Conservation (phyloP, 2,329 filamentous ascomycete genomes). For the Neurospora crassa region DNA sequence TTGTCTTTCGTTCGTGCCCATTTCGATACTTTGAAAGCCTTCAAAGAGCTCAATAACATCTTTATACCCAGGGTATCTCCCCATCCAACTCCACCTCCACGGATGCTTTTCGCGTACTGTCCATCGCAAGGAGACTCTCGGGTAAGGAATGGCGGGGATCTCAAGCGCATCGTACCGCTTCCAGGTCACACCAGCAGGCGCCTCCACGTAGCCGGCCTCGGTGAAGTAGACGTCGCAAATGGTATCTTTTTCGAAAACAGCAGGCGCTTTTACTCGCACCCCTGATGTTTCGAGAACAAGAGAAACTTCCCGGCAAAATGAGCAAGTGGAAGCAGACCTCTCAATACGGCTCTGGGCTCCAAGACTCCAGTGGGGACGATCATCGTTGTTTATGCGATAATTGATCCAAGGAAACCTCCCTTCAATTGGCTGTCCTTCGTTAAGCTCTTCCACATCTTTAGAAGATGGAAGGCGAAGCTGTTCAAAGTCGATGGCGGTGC, state of each 20-base stretch:
- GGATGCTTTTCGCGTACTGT: background rate
- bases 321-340: background rate
- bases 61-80: background rate
- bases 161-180: background rate
- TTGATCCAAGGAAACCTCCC: background rate
- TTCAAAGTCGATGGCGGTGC: background rate
- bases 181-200: background rate
- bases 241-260: background rate
- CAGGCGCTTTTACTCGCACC: background rate
- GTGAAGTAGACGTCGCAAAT: background rate
- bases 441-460: background rate
- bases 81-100: too few relatives aligned
- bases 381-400: rapidly evolving
- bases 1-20: background rate
- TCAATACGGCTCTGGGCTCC: background rate
- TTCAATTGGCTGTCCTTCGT: background rate
- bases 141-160: background rate
- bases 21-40: background rate
- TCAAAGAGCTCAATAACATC: background rate
- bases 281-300: background rate
- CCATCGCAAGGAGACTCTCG: background rate
- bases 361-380: background rate
- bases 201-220: rapidly evolving
- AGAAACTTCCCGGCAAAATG: background rate
- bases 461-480: background rate